phyloP scores from a whole-genome alignment of 495 filamentous ascomycete genomes.

The Xylaria telfairii region DNA sequence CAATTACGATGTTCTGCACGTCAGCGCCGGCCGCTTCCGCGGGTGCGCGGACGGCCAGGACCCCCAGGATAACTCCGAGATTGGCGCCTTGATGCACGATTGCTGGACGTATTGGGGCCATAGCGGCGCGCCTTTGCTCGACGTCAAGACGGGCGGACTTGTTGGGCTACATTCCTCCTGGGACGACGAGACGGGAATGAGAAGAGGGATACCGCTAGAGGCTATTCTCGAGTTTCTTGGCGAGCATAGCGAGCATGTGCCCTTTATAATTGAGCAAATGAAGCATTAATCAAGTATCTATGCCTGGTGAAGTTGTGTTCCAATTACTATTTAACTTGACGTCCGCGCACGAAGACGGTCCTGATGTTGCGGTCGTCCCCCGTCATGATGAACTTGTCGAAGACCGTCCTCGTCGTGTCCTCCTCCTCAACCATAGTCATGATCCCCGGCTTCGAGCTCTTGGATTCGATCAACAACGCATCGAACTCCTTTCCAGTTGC shows the following conservation, averaged over 20 bases:
- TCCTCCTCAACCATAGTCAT: conserved; percentile 62
- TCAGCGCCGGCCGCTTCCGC: conserved; percentile 44
- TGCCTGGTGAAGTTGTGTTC: background rate
- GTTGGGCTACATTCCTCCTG: conserved; percentile 55
- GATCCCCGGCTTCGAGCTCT: conserved; percentile 47
- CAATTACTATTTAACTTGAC: conserved; percentile 47
- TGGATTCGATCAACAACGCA: conserved; percentile 60
- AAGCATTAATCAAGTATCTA: background rate
- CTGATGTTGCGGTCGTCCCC: conserved; percentile 69
- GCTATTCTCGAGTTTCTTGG: conserved; percentile 42
- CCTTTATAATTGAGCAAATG: background rate
- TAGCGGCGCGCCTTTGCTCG: conserved; percentile 52
- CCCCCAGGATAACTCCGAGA: conserved; percentile 54
- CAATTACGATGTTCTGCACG: conserved; percentile 52
- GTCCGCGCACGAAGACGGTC: conserved; percentile 63
- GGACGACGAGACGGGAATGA: conserved; percentile 54
- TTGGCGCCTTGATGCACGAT: conserved; percentile 55
- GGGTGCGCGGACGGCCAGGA: conserved; percentile 48
- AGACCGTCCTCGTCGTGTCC: conserved; percentile 53
- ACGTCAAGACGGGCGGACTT: conserved; percentile 38
- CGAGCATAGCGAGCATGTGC: conserved; percentile 9
- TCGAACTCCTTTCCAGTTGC: conserved; percentile 69
- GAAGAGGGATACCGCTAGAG: conserved; percentile 49
- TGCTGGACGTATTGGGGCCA: conserved; percentile 64
- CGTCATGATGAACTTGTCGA: conserved; percentile 72